These are phyloP conservation scores for Pythium aquatile DNA, from an alignment of 352 stramenopile species.

Conservation along the genomic window DNA sequence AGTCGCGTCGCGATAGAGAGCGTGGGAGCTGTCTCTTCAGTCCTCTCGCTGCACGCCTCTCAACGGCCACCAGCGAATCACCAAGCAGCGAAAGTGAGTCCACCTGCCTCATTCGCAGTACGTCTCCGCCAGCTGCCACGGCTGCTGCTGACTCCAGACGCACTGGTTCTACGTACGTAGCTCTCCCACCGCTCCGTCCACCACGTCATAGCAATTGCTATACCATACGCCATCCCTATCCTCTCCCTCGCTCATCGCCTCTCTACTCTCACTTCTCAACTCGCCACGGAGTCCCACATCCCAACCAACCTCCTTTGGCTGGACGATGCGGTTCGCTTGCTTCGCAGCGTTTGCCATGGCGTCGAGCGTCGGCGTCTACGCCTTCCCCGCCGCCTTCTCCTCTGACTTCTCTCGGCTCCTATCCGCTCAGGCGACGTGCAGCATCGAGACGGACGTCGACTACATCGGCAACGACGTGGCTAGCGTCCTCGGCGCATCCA, in stretches of 20 bases:
- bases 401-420: neutral
- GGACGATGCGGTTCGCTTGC: neutral
- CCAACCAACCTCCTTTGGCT: neutral
- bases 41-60: too few relatives aligned
- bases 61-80: neutral
- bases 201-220: neutral
- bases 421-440: neutral
- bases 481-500: neutral
- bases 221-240: too few relatives aligned
- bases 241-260: too few relatives aligned
- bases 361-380: neutral
- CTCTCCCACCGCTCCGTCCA: too few relatives aligned
- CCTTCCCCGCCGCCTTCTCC: neutral
- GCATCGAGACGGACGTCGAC: constrained; percentile 27
- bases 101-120: neutral
- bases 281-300: neutral
- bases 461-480: constrained; percentile 34
- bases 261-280: neutral
- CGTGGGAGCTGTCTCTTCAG: neutral
- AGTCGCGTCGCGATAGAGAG: neutral
- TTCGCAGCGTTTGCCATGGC: neutral
- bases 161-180: too few relatives aligned
- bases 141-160: too few relatives aligned
- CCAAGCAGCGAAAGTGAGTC: neutral
- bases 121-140: too few relatives aligned